Conservation (phyloP, 129 eudicot species). For the Daucus carota region DH1_v3.0 NC_030385.2:35980501-35981000, state of each 20-base stretch:
- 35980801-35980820: conserved; percentile 27
- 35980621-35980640: neutral
- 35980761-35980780: conserved; percentile 81
- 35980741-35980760: conserved; percentile 84
- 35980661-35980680: conserved; percentile 72
- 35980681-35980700: conserved; percentile 83
- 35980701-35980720: conserved; percentile 72
- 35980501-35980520: neutral
- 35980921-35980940: conserved; percentile 80
- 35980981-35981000: conserved; percentile 59
- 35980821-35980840: conserved; percentile 62
- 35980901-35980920: conserved; percentile 30
- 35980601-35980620: neutral
- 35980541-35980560: too few relatives aligned
- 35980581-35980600: neutral
- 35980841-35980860: conserved; percentile 4
- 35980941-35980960: conserved; percentile 81
- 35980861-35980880: conserved; percentile 13
- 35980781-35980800: conserved; percentile 46
- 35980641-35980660: conserved; percentile 23
- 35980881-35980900: conserved; percentile 1
- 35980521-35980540: too few relatives aligned
- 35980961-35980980: conserved; percentile 89
- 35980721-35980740: conserved; percentile 77
- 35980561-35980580: neutral